Conservation (phyloP, 1,284 basidiomycete genomes). For the Pyrrhoderma noxium region DNA sequence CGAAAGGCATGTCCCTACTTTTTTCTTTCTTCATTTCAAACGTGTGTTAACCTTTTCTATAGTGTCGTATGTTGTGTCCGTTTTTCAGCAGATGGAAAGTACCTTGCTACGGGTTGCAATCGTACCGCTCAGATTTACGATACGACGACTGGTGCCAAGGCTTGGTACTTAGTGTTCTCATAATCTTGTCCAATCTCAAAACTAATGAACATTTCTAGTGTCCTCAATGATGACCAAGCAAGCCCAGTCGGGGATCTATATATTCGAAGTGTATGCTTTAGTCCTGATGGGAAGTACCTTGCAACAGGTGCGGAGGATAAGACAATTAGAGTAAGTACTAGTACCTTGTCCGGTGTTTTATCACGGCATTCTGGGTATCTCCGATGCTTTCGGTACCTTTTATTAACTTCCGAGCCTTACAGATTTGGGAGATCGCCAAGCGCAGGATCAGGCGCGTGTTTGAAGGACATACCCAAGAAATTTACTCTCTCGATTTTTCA, state of each 20-base stretch:
- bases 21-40: slow-evolving; percentile 5
- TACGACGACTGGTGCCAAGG: slow-evolving; percentile 60
- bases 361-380: slow-evolving; percentile 5
- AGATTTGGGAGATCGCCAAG: slow-evolving; percentile 85
- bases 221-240: slow-evolving; percentile 61
- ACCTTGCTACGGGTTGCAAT: slow-evolving; percentile 74
- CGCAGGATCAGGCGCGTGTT: slow-evolving; percentile 68
- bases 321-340: slow-evolving; percentile 70
- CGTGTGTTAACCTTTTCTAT: slow-evolving; percentile 11
- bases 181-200: not conserved
- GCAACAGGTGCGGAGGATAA: slow-evolving; percentile 84
- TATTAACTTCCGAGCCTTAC: slow-evolving; percentile 6
- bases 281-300: slow-evolving; percentile 72
- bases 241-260: slow-evolving; percentile 69
- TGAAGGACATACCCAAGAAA: slow-evolving; percentile 83
- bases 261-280: slow-evolving; percentile 80
- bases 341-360: slow-evolving; percentile 12
- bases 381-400: not conserved
- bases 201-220: slow-evolving; percentile 33
- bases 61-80: slow-evolving; percentile 79
- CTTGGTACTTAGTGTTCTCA: slow-evolving; percentile 34
- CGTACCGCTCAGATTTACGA: slow-evolving; percentile 72
- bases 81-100: slow-evolving; percentile 77
- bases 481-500: slow-evolving; percentile 87
- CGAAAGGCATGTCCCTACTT: slow-evolving; percentile 60